A percentile compares a stretch with the other conserved stretches of the same genome.
phyloP scores from a whole-genome alignment of 2,329 filamentous ascomycete genomes.

The Penicillium sp. region DNA sequence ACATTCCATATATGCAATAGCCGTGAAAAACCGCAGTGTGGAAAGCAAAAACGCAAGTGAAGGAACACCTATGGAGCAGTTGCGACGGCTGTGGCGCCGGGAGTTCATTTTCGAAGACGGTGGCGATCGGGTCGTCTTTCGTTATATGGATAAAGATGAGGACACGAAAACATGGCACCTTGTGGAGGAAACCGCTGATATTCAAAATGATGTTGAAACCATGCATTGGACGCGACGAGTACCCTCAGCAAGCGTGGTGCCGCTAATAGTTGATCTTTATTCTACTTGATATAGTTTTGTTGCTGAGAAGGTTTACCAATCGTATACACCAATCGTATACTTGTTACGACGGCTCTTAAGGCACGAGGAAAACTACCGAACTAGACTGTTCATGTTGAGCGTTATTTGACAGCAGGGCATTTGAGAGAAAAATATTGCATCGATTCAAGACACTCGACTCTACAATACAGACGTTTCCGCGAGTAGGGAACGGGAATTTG shows the following conservation, averaged over 20 bases:
- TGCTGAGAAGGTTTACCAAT: not conserved
- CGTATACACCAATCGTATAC: not conserved
- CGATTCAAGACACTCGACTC: not conserved
- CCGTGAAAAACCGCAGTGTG: not conserved
- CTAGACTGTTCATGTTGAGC: not conserved
- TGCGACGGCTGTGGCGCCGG: constrained; percentile 5
- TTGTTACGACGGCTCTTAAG: not conserved
- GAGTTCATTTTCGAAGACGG: constrained; percentile 6
- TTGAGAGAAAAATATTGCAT: not conserved
- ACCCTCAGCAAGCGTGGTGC: not conserved
- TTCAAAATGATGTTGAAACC: not conserved
- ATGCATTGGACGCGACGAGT: not conserved
- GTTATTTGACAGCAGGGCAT: not conserved
- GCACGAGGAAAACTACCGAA: not conserved
- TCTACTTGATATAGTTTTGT: not conserved
- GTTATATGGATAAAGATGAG: constrained; percentile 5
- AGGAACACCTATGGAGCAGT: constrained; percentile 3
- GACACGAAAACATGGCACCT: not conserved
- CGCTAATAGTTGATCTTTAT: not conserved
- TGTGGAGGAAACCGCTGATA: not conserved
- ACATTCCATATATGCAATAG: constrained; percentile 2
- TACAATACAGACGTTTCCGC: no score
- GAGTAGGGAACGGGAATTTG: no score
- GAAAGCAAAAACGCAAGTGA: constrained; percentile 1
- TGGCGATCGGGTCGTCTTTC: constrained; percentile 1